Evolutionary conservation across 169 alveolate genomes (phyloP), one percentile per base, ranked within the genome.

Genomic region (Toxoplasma gondii): DNA sequence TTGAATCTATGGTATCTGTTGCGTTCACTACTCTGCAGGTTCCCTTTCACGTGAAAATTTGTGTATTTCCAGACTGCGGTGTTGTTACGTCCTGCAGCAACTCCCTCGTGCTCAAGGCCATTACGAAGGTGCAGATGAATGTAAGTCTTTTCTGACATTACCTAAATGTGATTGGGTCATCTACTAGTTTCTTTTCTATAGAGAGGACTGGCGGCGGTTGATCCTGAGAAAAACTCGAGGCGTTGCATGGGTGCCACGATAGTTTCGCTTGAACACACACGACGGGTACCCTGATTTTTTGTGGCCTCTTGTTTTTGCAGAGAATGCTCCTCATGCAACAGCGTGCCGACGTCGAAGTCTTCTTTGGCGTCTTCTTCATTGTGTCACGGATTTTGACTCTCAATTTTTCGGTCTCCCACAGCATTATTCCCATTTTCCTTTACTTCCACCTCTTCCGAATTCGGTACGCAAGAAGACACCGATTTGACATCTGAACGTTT

Each of bases 281-380:
- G 12, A 7, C 58, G 4, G 58, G 58, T 4, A 12, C 12, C 27
- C 12, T 78, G 44, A 24, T 31, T 38, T 31, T 27, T 78, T 19
- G 9, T 9, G 39, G 10, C 17, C 27, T 34, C n/a, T 1, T n/a
- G 39, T 38, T 10, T n/a, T n/a, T 90, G 44, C 88, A 90, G 93
- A 38, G 93, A 44, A 44, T 43, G 49, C 86, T 17, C 36, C 41
- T 70, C 19, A 49, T 90, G 34, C 93, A 90, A 88, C 88, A 58
- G 34, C 87, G 93, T 17, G 93, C 93, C 39, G 93, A 90, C 74
- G 67, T 90, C 24, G 93, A 90, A 44, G 93, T 90, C 12, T 90
- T 58, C 74, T 74, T 43, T 34, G 93, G 93, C 19, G 19, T 90
- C 10, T 43, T 70, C 36, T 90, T 90, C 49, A 41, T 90, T 67